Evolutionary conservation across 805 yeast species (phyloP).

Genomic region (Teunomyces aglyptinius): DNA sequence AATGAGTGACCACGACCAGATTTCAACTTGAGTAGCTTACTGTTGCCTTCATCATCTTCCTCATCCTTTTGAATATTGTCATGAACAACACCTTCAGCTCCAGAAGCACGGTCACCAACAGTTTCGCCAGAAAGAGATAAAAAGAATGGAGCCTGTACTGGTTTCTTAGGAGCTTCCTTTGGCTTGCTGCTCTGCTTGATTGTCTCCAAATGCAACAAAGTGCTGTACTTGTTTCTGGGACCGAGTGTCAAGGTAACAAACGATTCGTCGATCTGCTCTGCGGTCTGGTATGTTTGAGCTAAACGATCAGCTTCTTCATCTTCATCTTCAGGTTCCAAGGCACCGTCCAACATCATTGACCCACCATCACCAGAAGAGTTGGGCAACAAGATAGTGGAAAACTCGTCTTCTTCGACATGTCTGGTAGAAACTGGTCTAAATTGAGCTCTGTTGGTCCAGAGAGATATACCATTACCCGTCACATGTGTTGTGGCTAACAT

Average conservation of each 20-base stretch:
- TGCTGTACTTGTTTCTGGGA: constrained; percentile 75
- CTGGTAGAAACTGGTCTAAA: constrained; percentile 74
- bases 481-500: constrained; percentile 91
- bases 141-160: constrained; percentile 80
- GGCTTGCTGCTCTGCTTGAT: constrained; percentile 89
- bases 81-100: constrained; percentile 35
- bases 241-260: constrained; percentile 73
- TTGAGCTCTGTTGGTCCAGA: constrained; percentile 92
- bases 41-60: constrained; percentile 11
- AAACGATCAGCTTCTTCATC: constrained; percentile 24
- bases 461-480: constrained; percentile 78
- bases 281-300: constrained; percentile 45
- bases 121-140: constrained; percentile 60
- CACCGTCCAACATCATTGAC: constrained; percentile 70
- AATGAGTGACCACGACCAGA: constrained; percentile 42
- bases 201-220: constrained; percentile 75
- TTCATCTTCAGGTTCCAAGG: constrained; percentile 48
- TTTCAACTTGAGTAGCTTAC: constrained; percentile 32
- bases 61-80: constrained; percentile 6
- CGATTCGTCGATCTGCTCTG: constrained; percentile 59
- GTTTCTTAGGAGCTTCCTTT: constrained; percentile 79
- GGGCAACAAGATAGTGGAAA: constrained; percentile 62
- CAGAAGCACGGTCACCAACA: constrained; percentile 69
- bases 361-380: constrained; percentile 80
- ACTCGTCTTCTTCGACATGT: constrained; percentile 73